These are phyloP conservation scores for Melocanna baccifera DNA, from an alignment of 176 grass and related monocot genomes.

Conservation along the genomic window DNA sequence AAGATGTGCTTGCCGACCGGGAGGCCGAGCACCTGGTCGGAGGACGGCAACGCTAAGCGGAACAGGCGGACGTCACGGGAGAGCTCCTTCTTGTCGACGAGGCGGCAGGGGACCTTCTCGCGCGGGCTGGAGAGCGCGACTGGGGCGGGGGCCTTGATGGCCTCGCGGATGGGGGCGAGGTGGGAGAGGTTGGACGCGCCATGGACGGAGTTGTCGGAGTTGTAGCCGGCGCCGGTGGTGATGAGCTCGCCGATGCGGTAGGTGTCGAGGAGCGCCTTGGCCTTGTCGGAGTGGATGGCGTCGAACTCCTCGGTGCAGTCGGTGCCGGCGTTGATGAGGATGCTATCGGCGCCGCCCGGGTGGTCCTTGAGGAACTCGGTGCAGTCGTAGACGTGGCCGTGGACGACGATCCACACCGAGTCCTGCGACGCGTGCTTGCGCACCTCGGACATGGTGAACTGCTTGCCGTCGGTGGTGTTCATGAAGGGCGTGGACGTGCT, in stretches of 20 bases:
- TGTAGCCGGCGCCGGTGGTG: slow-evolving; percentile 64
- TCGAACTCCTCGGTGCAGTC: slow-evolving; percentile 99
- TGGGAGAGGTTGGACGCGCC: slow-evolving; percentile 37
- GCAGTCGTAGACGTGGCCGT: slow-evolving; percentile 92
- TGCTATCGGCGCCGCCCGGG: slow-evolving; percentile 86
- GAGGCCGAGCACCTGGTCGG: slow-evolving; percentile 68
- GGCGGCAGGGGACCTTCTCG: slow-evolving; percentile 63
- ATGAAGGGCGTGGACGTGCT: slow-evolving; percentile 74
- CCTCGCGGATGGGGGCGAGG: slow-evolving; percentile 69
- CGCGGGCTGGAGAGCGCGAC: slow-evolving; percentile 67
- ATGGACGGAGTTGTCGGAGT: slow-evolving; percentile 60
- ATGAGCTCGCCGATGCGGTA: slow-evolving; percentile 86
- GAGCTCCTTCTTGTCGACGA: slow-evolving; percentile 58
- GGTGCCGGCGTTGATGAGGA: slow-evolving; percentile 88
- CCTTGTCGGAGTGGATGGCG: slow-evolving; percentile 91
- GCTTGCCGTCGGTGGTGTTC: slow-evolving; percentile 40
- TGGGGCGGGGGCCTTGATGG: slow-evolving; percentile 11
- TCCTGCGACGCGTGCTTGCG: slow-evolving; percentile 60
- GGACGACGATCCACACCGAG: slow-evolving; percentile 85
- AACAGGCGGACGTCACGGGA: slow-evolving; percentile 79
- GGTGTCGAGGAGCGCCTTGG: slow-evolving; percentile 70
- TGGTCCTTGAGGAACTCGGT: slow-evolving; percentile 81
- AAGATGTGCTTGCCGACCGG: slow-evolving; percentile 94
- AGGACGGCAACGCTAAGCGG: slow-evolving; percentile 61
- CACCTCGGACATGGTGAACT: slow-evolving; percentile 79